Conservation (phyloP, 2,329 filamentous ascomycete genomes). For the Aspergillus luchuensis region DNA sequence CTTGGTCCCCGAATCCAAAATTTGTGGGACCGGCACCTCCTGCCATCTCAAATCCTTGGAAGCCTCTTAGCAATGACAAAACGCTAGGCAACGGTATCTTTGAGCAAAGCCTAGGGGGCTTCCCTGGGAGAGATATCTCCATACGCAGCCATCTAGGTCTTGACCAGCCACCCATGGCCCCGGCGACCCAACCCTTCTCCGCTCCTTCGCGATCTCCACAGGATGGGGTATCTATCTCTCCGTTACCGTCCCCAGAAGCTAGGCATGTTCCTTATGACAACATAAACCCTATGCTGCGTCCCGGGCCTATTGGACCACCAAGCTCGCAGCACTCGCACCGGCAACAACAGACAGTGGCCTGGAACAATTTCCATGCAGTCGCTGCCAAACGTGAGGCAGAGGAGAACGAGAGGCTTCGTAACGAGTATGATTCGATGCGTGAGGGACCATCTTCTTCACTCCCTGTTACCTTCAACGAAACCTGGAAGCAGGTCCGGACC, state of each 20-base stretch:
- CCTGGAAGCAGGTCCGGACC: constrained; percentile 49
- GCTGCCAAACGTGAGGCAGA: constrained; percentile 45
- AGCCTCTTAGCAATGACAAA: constrained; percentile 56
- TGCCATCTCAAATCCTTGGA: constrained; percentile 58
- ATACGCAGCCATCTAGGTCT: constrained; percentile 45
- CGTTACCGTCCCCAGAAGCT: constrained; percentile 44
- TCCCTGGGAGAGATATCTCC: constrained; percentile 47
- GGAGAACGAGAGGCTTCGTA: constrained; percentile 43
- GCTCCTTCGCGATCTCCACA: constrained; percentile 33
- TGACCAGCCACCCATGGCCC: constrained; percentile 42
- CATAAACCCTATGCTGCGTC: constrained; percentile 44
- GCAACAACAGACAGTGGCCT: constrained; percentile 41
- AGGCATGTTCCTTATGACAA: constrained; percentile 41
- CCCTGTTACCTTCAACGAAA: constrained; percentile 45
- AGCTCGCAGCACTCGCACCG: constrained; percentile 37
- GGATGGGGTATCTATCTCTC: constrained; percentile 37
- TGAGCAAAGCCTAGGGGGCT: constrained; percentile 54
- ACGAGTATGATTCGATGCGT: constrained; percentile 42
- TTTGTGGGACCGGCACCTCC: constrained; percentile 34
- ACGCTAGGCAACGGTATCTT: constrained; percentile 67
- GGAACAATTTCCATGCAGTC: constrained; percentile 48
- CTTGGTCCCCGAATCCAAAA: constrained; percentile 41
- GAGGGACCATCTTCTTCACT: constrained; percentile 37
- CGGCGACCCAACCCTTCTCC: constrained; percentile 35
- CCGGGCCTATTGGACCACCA: constrained; percentile 51